Conservation (phyloP, 2,329 filamentous ascomycete species). For the Pseudocercospora fuligena region DNA sequence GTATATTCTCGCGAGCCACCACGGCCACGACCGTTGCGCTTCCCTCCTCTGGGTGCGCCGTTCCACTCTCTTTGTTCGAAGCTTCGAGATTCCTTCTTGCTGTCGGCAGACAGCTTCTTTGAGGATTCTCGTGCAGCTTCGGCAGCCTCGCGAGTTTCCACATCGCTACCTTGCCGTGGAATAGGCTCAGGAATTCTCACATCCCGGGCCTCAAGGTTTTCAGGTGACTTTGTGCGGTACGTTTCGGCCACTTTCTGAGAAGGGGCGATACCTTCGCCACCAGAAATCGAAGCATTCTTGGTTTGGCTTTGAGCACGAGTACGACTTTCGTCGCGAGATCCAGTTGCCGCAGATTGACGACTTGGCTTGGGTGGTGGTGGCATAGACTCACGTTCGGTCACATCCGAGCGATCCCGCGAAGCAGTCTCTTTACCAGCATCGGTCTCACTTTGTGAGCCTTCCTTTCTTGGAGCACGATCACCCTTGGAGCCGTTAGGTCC, state of each 20-base stretch:
- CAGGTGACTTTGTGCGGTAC: slow-evolving; percentile 27
- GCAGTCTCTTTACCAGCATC: slow-evolving; percentile 19
- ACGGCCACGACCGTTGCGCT: slow-evolving; percentile 41
- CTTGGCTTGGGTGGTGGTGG: slow-evolving; percentile 32
- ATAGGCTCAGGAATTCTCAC: slow-evolving; percentile 28
- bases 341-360: slow-evolving; percentile 16
- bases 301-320: slow-evolving; percentile 20
- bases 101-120: slow-evolving; percentile 29
- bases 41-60: slow-evolving; percentile 33
- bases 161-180: slow-evolving; percentile 24
- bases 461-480: slow-evolving; percentile 40
- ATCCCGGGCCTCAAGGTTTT: slow-evolving; percentile 26
- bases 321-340: slow-evolving; percentile 25
- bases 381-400: slow-evolving; percentile 37
- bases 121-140: slow-evolving; percentile 20
- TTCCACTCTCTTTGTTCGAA: slow-evolving; percentile 35
- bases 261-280: not conserved
- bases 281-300: slow-evolving; percentile 7
- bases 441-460: slow-evolving; percentile 24
- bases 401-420: slow-evolving; percentile 28
- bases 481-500: slow-evolving; percentile 44
- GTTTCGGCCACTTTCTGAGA: slow-evolving; percentile 15
- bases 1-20: slow-evolving; percentile 39
- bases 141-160: slow-evolving; percentile 12
- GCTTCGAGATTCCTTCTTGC: slow-evolving; percentile 29